phyloP scores from a whole-genome alignment of 345 rosid genomes.

The thale cress (Arabidopsis thaliana) region TAIR10.1 NC_003070.9:17101001-17101500 shows the following conservation, averaged over 20 bases:
- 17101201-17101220: conserved; percentile 68
- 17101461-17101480: background rate
- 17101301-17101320: conserved; percentile 92
- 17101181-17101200: conserved; percentile 98
- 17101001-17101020: conserved; percentile 82
- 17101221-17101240: background rate
- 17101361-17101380: conserved; percentile 32
- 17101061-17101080: background rate
- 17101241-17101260: background rate
- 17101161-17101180: conserved; percentile 92
- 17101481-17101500: background rate
- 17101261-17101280: conserved; percentile 61
- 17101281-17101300: conserved; percentile 84
- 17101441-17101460: background rate
- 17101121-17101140: conserved; percentile 69
- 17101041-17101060: conserved; percentile 14
- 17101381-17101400: conserved; percentile 68
- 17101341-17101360: conserved; percentile 55
- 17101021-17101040: conserved; percentile 59
- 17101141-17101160: conserved; percentile 71
- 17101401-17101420: conserved; percentile 89
- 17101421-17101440: background rate
- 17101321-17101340: conserved; percentile 69
- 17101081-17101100: background rate
- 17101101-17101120: conserved; percentile 79